Evolutionary conservation across 805 yeast genomes (phyloP).

Genomic region (Ascoidea rubescens): DNA sequence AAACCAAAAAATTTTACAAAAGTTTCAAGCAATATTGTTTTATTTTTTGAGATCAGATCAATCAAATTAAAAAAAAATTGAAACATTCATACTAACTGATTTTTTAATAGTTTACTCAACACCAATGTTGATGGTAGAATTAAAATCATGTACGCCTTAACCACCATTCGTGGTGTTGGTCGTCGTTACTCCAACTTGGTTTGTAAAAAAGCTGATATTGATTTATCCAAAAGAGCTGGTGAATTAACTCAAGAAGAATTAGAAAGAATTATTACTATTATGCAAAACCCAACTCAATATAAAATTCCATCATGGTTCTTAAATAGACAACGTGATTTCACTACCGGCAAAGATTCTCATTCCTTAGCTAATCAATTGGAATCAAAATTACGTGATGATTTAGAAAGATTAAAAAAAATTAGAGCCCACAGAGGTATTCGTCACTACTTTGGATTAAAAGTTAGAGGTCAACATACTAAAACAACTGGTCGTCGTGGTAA

Average conservation of each 20-base stretch:
- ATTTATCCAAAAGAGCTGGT: constrained; percentile 98
- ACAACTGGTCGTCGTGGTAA: constrained; percentile 96
- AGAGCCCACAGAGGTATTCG: constrained; percentile 99
- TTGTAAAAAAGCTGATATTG: constrained; percentile 99
- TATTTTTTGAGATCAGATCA: neutral
- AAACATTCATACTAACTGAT: constrained; percentile 5
- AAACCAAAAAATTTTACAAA: no score
- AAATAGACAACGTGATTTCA: constrained; percentile 97
- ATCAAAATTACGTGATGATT: constrained; percentile 98
- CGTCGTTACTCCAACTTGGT: constrained; percentile 99
- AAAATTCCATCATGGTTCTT: constrained; percentile 99
- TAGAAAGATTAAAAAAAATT: constrained; percentile 99
- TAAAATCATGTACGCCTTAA: constrained; percentile 99
- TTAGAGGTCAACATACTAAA: constrained; percentile 99
- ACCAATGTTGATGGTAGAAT: constrained; percentile 99
- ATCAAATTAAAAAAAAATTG: constrained; percentile 8
- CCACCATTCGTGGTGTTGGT: constrained; percentile 99
- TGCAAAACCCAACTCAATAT: constrained; percentile 99
- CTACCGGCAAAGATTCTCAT: constrained; percentile 99
- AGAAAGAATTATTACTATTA: constrained; percentile 98
- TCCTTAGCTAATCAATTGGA: constrained; percentile 97
- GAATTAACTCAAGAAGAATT: constrained; percentile 99
- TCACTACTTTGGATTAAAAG: constrained; percentile 99
- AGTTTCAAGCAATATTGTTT: neutral
- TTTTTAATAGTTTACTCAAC: constrained; percentile 78